These are phyloP conservation scores for Tinospora cordifolia DNA, from an alignment of 164 flowering plant genomes.

Conservation along the genomic window DNA sequence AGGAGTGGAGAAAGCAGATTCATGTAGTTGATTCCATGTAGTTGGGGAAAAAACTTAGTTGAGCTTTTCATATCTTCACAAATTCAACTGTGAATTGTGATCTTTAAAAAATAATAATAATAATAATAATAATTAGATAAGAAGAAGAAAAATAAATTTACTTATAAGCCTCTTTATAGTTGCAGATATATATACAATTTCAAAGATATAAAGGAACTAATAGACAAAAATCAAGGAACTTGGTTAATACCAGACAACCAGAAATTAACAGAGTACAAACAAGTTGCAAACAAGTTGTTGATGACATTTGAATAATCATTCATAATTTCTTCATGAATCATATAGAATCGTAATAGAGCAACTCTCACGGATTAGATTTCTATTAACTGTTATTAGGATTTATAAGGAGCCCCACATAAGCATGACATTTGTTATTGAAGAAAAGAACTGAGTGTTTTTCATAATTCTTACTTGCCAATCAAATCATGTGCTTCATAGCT, in stretches of 20 bases:
- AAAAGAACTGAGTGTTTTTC: not conserved
- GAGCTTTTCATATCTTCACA: not conserved
- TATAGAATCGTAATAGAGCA: not conserved
- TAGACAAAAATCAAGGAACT: no score
- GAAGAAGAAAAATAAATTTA: not conserved
- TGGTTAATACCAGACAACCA: no score
- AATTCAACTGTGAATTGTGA: not conserved
- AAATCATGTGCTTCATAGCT: constrained; percentile 76
- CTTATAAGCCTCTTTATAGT: not conserved
- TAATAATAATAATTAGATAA: not conserved
- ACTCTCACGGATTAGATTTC: not conserved
- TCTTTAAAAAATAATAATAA: not conserved
- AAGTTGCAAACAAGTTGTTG: no score
- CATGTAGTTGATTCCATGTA: no score
- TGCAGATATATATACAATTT: not conserved
- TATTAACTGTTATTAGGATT: not conserved
- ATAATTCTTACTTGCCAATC: constrained; percentile 69
- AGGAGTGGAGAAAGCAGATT: no score
- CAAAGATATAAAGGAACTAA: no score
- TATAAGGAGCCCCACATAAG: not conserved
- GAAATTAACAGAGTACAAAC: no score
- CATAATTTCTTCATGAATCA: no score
- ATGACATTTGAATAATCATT: no score
- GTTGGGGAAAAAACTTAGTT: no score
- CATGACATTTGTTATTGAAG: not conserved